Conservation (phyloP, 129 eudicot genomes). For the Calendula officinalis region DNA sequence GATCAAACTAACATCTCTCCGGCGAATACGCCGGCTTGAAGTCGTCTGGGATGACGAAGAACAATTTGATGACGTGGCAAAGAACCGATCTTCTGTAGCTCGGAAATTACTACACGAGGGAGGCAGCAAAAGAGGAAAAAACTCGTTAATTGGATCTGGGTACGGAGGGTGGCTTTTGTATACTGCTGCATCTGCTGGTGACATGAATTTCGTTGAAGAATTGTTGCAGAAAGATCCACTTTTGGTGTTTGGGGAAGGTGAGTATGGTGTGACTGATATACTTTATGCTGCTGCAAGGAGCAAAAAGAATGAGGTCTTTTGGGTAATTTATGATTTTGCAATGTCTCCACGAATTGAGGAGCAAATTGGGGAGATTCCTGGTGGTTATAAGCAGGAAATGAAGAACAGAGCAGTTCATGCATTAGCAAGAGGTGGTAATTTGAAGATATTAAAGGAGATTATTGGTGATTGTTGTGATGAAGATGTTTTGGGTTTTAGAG, state of each 20-base stretch:
- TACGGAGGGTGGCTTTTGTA: conserved; percentile 88
- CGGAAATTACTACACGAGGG: conserved; percentile 54
- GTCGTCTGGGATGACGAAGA: conserved; percentile 92
- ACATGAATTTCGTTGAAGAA: conserved; percentile 50
- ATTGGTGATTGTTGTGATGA: conserved; percentile 47
- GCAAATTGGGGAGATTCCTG: conserved; percentile 54
- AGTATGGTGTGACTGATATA: conserved; percentile 87
- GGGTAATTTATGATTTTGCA: conserved; percentile 61
- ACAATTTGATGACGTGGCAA: conserved; percentile 78
- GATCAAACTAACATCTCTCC: conserved; percentile 78
- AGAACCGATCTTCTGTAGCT: conserved; percentile 65
- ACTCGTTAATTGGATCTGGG: conserved; percentile 53
- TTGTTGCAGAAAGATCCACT: conserved; percentile 73
- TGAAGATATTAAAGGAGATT: conserved; percentile 64
- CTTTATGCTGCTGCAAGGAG: conserved; percentile 93
- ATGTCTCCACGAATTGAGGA: conserved; percentile 69
- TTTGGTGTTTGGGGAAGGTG: conserved; percentile 92
- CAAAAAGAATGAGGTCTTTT: conserved; percentile 65
- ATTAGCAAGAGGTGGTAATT: conserved; percentile 86
- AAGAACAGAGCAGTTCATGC: conserved; percentile 92
- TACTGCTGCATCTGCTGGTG: conserved; percentile 85
- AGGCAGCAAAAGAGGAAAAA: conserved; percentile 46
- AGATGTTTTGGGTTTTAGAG: conserved; percentile 66
- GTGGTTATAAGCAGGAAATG: conserved; percentile 74
- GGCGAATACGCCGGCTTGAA: conserved; percentile 94